phyloP scores from a whole-genome alignment of 2,329 filamentous ascomycete genomes.

The Nigrospora sphaerica region DNA sequence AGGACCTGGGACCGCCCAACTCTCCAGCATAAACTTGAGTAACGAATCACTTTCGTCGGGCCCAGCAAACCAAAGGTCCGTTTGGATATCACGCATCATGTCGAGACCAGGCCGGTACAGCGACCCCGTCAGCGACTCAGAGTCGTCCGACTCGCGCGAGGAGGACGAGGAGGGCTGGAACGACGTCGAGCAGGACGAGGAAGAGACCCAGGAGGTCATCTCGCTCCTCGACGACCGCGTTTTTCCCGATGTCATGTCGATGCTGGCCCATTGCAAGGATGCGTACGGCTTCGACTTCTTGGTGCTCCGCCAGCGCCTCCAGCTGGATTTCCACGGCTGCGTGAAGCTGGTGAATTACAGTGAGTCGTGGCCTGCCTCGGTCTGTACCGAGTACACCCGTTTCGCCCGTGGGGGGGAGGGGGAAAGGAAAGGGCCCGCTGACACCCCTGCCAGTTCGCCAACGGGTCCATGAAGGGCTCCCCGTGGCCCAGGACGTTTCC shows the following conservation, averaged over 20 bases:
- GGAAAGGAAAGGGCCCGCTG: conserved; percentile 1
- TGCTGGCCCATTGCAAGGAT: conserved; percentile 63
- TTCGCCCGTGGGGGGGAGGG: not conserved
- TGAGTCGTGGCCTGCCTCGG: conserved; percentile 14
- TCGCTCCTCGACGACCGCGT: conserved; percentile 62
- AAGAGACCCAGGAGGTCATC: conserved; percentile 52
- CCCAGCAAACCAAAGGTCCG: not conserved
- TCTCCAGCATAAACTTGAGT: not conserved
- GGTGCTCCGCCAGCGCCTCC: conserved; percentile 46
- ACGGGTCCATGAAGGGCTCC: conserved; percentile 32
- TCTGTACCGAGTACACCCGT: not conserved
- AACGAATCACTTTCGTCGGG: too few relatives aligned
- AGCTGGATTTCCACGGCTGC: conserved; percentile 64
- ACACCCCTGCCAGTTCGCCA: conserved; percentile 33
- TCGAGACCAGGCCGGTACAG: conserved; percentile 2
- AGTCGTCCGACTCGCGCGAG: conserved; percentile 27
- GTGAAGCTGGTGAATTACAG: conserved; percentile 70
- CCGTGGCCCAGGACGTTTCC: conserved; percentile 52
- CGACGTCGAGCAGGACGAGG: conserved; percentile 52
- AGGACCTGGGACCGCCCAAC: not conserved
- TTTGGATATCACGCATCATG: not conserved
- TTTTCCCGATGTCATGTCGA: conserved; percentile 55
- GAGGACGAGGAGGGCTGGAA: conserved; percentile 43
- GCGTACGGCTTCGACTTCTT: conserved; percentile 62
- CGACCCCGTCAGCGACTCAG: conserved; percentile 23